Evolutionary conservation across 106 monocot species (phyloP).

Genomic region (Phalaenopsis equestris): DNA sequence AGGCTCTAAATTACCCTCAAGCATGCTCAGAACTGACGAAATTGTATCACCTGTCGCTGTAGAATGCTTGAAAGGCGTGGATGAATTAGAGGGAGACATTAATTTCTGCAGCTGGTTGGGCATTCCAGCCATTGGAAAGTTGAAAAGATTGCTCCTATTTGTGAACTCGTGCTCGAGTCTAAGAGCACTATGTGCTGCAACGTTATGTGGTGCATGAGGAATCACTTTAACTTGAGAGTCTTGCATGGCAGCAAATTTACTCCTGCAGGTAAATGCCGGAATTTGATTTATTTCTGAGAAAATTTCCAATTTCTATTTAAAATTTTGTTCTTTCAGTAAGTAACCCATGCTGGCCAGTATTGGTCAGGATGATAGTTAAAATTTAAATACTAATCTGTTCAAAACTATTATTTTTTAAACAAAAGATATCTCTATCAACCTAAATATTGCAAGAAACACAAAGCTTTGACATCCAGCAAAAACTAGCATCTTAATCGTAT

Average conservation of each 20-base stretch:
- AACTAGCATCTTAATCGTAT: background rate
- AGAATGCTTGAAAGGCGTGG: constrained; percentile 27
- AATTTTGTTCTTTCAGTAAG: background rate
- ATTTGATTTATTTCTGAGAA: background rate
- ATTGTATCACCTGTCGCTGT: constrained; percentile 26
- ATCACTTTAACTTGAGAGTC: background rate
- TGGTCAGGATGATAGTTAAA: too few relatives aligned
- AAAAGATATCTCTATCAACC: too few relatives aligned
- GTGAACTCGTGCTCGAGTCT: constrained; percentile 15
- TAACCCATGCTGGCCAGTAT: background rate
- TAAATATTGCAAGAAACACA: background rate
- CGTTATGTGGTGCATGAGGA: background rate
- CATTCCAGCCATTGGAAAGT: constrained; percentile 23
- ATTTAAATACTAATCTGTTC: too few relatives aligned
- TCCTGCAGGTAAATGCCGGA: background rate
- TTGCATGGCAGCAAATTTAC: background rate
- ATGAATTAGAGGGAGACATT: constrained; percentile 39
- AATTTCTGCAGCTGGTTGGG: constrained; percentile 22
- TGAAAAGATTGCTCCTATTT: constrained; percentile 14
- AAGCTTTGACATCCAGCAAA: background rate
- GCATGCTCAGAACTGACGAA: constrained; percentile 59
- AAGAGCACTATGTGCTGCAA: background rate
- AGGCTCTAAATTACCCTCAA: constrained; percentile 37
- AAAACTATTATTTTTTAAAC: too few relatives aligned
- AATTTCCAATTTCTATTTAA: background rate